A percentile compares a stretch with the other conserved stretches of the same genome.
These are phyloP conservation scores for Posidonia australis DNA, from an alignment of 106 monocot species.

Conservation along the genomic window DNA sequence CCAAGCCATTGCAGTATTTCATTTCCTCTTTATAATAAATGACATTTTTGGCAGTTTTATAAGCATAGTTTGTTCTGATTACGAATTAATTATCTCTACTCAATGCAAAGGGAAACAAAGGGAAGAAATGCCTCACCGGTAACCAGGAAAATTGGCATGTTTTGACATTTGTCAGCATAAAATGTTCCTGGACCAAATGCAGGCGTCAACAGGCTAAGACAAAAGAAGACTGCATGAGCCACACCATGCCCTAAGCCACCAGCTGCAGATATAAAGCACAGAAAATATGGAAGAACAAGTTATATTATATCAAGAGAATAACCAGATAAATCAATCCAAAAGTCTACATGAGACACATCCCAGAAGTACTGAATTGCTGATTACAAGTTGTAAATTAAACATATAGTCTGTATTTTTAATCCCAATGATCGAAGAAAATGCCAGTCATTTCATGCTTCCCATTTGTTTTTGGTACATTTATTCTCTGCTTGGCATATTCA, in stretches of 20 bases:
- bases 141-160: slow-evolving; percentile 77
- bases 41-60: no score
- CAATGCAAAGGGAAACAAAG: no score
- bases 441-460: no score
- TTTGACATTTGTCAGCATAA: slow-evolving; percentile 66
- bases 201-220: slow-evolving; percentile 91
- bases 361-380: no score
- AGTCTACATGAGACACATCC: background rate
- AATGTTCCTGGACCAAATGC: slow-evolving; percentile 92
- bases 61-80: no score
- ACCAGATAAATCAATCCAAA: background rate
- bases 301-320: background rate
- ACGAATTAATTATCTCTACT: background rate
- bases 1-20: no score
- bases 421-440: no score
- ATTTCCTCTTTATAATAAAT: no score
- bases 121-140: slow-evolving; percentile 40
- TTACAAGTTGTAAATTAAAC: no score
- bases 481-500: no score
- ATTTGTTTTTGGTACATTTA: no score
- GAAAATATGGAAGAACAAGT: slow-evolving; percentile 2
- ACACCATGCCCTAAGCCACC: slow-evolving; percentile 96
- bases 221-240: slow-evolving; percentile 96
- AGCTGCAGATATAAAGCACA: slow-evolving; percentile 51
- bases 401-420: no score